Percentiles rank a stretch among this genome's conserved stretches.
Evolutionary conservation across 1,284 basidiomycete genomes (phyloP).

Genomic region (Paramarasmius palmivorus): DNA sequence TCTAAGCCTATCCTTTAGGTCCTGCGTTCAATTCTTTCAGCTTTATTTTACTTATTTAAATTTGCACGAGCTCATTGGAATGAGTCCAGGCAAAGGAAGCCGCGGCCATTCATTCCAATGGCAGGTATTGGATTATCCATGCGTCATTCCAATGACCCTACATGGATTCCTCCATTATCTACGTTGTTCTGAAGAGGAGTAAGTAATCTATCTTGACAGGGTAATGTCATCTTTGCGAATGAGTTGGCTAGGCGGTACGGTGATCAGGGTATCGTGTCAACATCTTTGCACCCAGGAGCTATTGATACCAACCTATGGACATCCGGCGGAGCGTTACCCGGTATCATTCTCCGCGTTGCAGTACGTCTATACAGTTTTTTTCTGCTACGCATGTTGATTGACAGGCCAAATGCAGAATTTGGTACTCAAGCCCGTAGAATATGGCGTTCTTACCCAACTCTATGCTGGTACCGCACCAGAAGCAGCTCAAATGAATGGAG

Average conservation of each 20-base stretch:
- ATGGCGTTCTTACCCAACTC: conserved; percentile 18
- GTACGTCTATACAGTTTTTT: background rate
- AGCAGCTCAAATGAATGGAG: conserved; percentile 18
- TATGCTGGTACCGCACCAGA: conserved; percentile 20
- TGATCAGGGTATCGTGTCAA: conserved; percentile 34
- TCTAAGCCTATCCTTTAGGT: too few relatives aligned
- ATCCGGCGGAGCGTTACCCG: conserved; percentile 16
- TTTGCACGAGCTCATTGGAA: too few relatives aligned
- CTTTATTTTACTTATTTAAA: too few relatives aligned
- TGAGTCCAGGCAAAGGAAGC: too few relatives aligned
- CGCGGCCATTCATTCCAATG: too few relatives aligned
- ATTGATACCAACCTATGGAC: conserved; percentile 26
- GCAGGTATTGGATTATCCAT: too few relatives aligned
- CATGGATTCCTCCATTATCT: too few relatives aligned
- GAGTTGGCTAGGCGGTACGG: conserved; percentile 32
- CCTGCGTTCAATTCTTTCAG: too few relatives aligned
- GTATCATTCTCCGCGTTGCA: background rate
- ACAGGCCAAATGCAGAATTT: background rate
- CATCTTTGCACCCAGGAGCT: conserved; percentile 28
- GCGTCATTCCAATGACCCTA: too few relatives aligned
- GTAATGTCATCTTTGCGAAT: conserved; percentile 33
- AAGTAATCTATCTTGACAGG: conserved; percentile 18
- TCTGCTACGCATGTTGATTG: conserved; percentile 6
- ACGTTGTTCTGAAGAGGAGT: conserved; percentile 20
- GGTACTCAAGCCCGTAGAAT: conserved; percentile 4